Percentiles rank a stretch among this genome's conserved stretches.
These are phyloP conservation scores for Croton laevigatus DNA, from an alignment of 441 rosid genomes.

Conservation along the genomic window DNA sequence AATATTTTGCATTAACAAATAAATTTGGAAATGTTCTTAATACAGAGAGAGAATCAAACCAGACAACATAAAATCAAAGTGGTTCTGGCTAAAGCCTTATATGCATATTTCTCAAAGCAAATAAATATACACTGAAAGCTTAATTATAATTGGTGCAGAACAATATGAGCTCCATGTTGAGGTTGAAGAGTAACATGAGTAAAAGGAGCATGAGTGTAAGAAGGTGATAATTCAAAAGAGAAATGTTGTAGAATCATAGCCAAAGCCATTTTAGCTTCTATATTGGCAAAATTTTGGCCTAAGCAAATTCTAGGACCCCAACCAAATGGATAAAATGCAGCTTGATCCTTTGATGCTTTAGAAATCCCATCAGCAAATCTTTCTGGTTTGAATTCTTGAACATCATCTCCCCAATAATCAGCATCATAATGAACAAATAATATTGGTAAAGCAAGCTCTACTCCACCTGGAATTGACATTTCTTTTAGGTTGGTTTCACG, in stretches of 20 bases:
- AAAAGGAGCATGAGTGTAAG: constrained; percentile 20
- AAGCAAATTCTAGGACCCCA: constrained; percentile 28
- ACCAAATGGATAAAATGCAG: constrained; percentile 26
- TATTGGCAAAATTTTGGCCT: constrained; percentile 22
- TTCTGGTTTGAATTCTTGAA: constrained; percentile 29
- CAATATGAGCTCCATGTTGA: constrained; percentile 22
- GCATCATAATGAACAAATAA: constrained; percentile 27
- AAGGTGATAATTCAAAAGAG: constrained; percentile 14
- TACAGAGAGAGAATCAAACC: too few species aligned
- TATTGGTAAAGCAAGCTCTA: constrained; percentile 14
- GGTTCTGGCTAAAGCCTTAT: too few species aligned
- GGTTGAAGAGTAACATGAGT: constrained; percentile 11
- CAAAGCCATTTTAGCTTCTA: constrained; percentile 25
- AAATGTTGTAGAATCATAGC: constrained; percentile 24
- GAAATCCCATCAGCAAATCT: constrained; percentile 34
- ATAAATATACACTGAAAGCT: too few species aligned
- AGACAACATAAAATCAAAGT: too few species aligned
- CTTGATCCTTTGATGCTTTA: constrained; percentile 30
- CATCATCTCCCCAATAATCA: constrained; percentile 28
- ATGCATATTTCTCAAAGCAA: too few species aligned
- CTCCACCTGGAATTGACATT: constrained; percentile 14
- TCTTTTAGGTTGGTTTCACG: constrained; percentile 17
- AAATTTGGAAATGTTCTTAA: too few species aligned
- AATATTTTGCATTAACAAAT: too few species aligned
- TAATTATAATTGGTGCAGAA: constrained; percentile 9